Evolutionary conservation across 139 green algal species (phyloP).

Genomic region (Coelastrella sp.): DNA sequence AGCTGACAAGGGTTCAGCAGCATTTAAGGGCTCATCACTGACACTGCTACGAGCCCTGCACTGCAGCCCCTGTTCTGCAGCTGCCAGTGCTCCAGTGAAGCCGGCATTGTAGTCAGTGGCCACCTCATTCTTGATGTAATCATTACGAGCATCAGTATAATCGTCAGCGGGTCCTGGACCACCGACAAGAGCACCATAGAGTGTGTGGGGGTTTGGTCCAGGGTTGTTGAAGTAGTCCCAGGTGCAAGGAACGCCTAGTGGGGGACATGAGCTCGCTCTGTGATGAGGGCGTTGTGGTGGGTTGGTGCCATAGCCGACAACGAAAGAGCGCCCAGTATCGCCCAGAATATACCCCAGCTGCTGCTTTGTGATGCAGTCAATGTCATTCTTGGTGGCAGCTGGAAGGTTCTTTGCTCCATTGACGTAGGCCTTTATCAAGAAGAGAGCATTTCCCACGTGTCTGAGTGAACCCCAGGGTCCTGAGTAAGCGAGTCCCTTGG

Average conservation of each 20-base stretch:
- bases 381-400: neutral
- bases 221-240: conserved; percentile 45
- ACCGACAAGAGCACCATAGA: conserved; percentile 76
- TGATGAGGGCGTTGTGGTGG: conserved; percentile 47
- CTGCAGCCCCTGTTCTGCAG: neutral
- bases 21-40: no score
- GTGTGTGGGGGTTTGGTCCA: conserved; percentile 63
- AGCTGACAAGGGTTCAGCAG: no score
- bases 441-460: conserved; percentile 33
- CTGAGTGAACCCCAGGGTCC: conserved; percentile 41
- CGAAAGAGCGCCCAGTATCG: conserved; percentile 49
- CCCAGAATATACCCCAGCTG: conserved; percentile 53
- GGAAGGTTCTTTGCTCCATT: neutral
- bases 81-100: conserved; percentile 52
- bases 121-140: conserved; percentile 56
- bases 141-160: conserved; percentile 35
- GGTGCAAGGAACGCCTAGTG: neutral
- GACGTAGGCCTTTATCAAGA: conserved; percentile 27
- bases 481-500: conserved; percentile 47
- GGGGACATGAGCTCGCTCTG: conserved; percentile 39
- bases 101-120: conserved; percentile 64
- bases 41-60: no score
- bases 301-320: conserved; percentile 50
- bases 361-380: conserved; percentile 26
- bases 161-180: conserved; percentile 56